Evolutionary conservation across 2,329 filamentous ascomycete genomes (phyloP).

Genomic region (Setomelanomma holmii): DNA sequence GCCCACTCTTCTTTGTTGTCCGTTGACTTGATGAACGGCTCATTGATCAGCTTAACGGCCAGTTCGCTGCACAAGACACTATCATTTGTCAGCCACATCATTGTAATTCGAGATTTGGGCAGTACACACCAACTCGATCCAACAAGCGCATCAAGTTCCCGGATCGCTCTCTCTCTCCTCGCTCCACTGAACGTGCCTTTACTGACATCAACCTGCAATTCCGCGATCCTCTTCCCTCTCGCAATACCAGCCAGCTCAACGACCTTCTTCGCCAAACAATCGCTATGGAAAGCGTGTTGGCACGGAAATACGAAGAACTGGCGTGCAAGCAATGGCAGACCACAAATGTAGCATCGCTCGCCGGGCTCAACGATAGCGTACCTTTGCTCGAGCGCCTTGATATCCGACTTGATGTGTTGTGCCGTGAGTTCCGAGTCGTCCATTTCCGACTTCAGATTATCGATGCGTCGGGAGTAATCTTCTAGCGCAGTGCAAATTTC

Average conservation of each 20-base stretch:
- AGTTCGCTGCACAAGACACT: constrained; percentile 94
- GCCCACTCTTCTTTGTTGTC: constrained; percentile 86
- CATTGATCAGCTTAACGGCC: constrained; percentile 91
- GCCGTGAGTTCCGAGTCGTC: constrained; percentile 91
- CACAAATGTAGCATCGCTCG: constrained; percentile 90
- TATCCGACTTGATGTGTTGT: constrained; percentile 87
- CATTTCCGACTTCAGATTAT: constrained; percentile 89
- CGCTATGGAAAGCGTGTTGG: constrained; percentile 96
- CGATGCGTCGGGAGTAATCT: constrained; percentile 91
- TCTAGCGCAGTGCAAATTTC: constrained; percentile 95
- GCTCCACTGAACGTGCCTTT: constrained; percentile 73
- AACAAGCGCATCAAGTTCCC: constrained; percentile 89
- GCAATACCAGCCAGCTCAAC: constrained; percentile 80
- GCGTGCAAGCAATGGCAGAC: constrained; percentile 81
- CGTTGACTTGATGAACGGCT: constrained; percentile 79
- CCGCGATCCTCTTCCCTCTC: constrained; percentile 79
- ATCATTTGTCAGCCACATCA: constrained; percentile 21
- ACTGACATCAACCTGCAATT: constrained; percentile 83
- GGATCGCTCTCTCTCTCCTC: constrained; percentile 81
- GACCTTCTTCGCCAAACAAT: constrained; percentile 87
- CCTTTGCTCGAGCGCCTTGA: constrained; percentile 81
- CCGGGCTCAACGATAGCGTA: constrained; percentile 98
- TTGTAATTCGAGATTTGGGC: not conserved
- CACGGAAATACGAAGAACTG: constrained; percentile 99
- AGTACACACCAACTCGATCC: constrained; percentile 80